phyloP scores from a whole-genome alignment of 2,329 filamentous ascomycete genomes.

The Fusarium neocosmosporiellum region DNA sequence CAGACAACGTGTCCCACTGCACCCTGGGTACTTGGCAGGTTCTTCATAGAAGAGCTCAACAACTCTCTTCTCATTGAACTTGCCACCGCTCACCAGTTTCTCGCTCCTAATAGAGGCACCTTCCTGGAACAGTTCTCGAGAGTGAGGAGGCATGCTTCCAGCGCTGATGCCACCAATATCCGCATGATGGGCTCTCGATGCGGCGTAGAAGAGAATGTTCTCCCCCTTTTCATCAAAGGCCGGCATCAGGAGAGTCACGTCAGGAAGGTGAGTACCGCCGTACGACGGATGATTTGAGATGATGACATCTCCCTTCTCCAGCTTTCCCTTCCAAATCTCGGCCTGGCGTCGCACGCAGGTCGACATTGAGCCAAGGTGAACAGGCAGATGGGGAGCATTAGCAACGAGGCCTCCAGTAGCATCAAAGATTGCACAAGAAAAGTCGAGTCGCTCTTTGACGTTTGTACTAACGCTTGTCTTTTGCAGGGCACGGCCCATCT shows the following conservation, averaged over 20 bases:
- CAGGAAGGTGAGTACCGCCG: conserved; percentile 84
- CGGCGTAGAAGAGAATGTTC: conserved; percentile 84
- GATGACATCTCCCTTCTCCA: conserved; percentile 83
- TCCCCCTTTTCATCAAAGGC: conserved; percentile 74
- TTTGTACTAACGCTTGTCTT: conserved; percentile 86
- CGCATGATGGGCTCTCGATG: conserved; percentile 84
- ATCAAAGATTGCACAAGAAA: conserved; percentile 85
- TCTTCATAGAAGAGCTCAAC: conserved; percentile 78
- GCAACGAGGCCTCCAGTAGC: conserved; percentile 80
- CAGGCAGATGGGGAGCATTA: conserved; percentile 83
- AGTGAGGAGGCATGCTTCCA: conserved; percentile 83
- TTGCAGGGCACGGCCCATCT: conserved; percentile 83
- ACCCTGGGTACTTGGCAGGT: conserved; percentile 79
- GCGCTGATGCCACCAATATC: conserved; percentile 86
- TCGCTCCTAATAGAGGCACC: conserved; percentile 72
- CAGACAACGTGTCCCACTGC: conserved; percentile 81
- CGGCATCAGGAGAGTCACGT: conserved; percentile 84
- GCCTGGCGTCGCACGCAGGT: conserved; percentile 83
- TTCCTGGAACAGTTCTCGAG: conserved; percentile 71
- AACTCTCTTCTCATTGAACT: conserved; percentile 82
- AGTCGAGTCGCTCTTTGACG: conserved; percentile 84
- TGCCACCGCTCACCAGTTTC: conserved; percentile 79
- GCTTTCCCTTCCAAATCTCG: conserved; percentile 80
- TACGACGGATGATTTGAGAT: conserved; percentile 88
- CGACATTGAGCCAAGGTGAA: conserved; percentile 85